phyloP scores from a whole-genome alignment of 2,329 filamentous ascomycete species.

The Aulographum hederae region DNA sequence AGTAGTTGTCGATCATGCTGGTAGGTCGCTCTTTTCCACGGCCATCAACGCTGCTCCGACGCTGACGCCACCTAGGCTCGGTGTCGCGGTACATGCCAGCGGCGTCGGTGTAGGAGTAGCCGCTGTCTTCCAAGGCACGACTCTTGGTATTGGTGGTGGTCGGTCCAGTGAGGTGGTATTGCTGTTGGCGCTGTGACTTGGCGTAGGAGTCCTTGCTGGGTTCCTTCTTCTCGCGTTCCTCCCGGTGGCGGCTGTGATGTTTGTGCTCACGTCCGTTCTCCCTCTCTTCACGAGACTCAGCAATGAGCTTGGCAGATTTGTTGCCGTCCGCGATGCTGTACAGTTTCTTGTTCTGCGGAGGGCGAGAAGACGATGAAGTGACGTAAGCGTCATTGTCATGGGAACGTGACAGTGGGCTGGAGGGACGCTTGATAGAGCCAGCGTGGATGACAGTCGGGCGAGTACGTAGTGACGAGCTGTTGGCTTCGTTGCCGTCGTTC shows the following conservation, averaged over 20 bases:
- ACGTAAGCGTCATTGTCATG: slow-evolving; percentile 19
- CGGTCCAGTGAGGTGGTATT: slow-evolving; percentile 6
- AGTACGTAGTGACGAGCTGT: slow-evolving; percentile 13
- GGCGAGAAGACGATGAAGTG: slow-evolving; percentile 13
- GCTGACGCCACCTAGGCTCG: slow-evolving; percentile 27
- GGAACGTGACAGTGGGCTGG: slow-evolving; percentile 21
- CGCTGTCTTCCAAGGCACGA: slow-evolving; percentile 19
- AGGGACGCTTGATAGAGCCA: slow-evolving; percentile 12
- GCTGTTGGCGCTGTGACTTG: not conserved
- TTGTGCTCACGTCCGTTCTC: not conserved
- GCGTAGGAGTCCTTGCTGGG: slow-evolving; percentile 8
- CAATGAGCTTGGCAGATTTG: slow-evolving; percentile 2
- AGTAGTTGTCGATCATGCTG: slow-evolving; percentile 21
- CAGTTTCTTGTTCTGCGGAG: slow-evolving; percentile 24
- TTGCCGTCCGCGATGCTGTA: slow-evolving; percentile 29
- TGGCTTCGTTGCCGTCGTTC: slow-evolving; percentile 17
- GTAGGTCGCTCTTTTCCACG: slow-evolving; percentile 22
- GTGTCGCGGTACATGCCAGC: slow-evolving; percentile 32
- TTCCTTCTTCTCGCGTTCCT: slow-evolving; percentile 5
- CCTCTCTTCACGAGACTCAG: not conserved
- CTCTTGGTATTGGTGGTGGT: slow-evolving; percentile 10
- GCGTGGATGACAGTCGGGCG: slow-evolving; percentile 15
- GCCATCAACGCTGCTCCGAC: slow-evolving; percentile 26
- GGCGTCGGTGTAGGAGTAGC: slow-evolving; percentile 30
- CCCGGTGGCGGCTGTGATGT: slow-evolving; percentile 7